phyloP scores from a whole-genome alignment of 2,329 filamentous ascomycete species.

The Penicillium sp. region DNA sequence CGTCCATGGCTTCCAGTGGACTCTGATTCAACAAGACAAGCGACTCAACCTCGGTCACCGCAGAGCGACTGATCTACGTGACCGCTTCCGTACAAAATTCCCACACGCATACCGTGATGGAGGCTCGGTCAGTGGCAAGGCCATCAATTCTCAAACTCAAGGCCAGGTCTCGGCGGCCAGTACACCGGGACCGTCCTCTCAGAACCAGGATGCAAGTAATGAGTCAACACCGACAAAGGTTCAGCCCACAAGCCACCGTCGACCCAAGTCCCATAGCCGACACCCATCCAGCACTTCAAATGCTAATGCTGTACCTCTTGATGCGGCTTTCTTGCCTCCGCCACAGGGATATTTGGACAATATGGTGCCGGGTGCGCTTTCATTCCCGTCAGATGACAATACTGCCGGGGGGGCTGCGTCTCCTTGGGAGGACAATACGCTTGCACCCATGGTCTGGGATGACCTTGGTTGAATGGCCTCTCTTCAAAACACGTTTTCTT shows the following conservation, averaged over 20 bases:
- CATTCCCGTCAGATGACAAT: constrained; percentile 41
- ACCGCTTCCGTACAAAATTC: constrained; percentile 64
- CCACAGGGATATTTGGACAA: constrained; percentile 35
- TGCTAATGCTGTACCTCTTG: constrained; percentile 30
- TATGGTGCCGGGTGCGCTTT: constrained; percentile 26
- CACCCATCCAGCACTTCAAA: constrained; percentile 20
- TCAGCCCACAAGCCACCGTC: constrained; percentile 14
- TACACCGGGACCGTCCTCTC: constrained; percentile 12
- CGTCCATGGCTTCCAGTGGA: constrained; percentile 64
- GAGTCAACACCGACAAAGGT: constrained; percentile 20
- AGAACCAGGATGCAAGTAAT: constrained; percentile 14
- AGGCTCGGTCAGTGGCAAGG: constrained; percentile 44
- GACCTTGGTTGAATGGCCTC: constrained; percentile 30
- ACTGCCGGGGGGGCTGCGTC: constrained; percentile 21
- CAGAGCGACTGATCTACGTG: constrained; percentile 62
- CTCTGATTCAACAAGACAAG: constrained; percentile 59
- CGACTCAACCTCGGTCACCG: constrained; percentile 56
- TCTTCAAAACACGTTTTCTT: neutral
- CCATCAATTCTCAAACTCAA: constrained; percentile 23
- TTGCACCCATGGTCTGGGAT: constrained; percentile 48
- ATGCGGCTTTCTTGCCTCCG: constrained; percentile 39
- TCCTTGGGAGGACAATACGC: constrained; percentile 45
- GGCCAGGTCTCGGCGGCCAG: constrained; percentile 11
- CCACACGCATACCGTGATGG: constrained; percentile 59
- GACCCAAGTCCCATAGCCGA: constrained; percentile 20